These are phyloP conservation scores for Taphrina betulina DNA, from an alignment of 1,139 yeast species.

Conservation along the genomic window DNA sequence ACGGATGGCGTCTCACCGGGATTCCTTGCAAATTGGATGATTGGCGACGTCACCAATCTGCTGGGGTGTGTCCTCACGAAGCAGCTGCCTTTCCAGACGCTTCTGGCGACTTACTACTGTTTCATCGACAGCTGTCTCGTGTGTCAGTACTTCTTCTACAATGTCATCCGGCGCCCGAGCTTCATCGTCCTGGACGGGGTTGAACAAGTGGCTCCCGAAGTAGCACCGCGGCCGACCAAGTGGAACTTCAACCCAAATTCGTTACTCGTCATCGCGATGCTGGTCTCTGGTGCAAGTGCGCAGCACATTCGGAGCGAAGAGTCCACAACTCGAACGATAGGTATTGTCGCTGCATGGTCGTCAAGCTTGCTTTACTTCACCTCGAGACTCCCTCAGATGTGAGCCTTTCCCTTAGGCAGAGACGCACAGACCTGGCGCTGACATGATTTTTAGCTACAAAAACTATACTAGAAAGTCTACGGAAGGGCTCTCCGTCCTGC, in stretches of 20 bases:
- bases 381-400: constrained; percentile 80
- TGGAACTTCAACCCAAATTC: constrained; percentile 2
- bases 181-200: constrained; percentile 22
- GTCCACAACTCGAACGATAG: background rate
- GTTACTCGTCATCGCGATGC: constrained; percentile 32
- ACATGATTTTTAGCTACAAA: constrained; percentile 47
- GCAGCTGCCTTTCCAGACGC: constrained; percentile 65
- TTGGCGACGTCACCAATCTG: constrained; percentile 80
- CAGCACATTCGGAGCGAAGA: constrained; percentile 19
- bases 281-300: constrained; percentile 37
- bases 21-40: constrained; percentile 73
- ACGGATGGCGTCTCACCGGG: constrained; percentile 84
- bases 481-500: constrained; percentile 74
- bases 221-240: constrained; percentile 3
- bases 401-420: no score
- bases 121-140: constrained; percentile 69
- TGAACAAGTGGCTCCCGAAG: background rate
- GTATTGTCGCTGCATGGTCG: constrained; percentile 71
- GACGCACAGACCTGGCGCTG: background rate
- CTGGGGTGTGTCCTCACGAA: constrained; percentile 80
- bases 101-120: constrained; percentile 72
- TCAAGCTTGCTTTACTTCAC: constrained; percentile 64
- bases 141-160: constrained; percentile 75
- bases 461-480: constrained; percentile 77
- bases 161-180: constrained; percentile 36